Evolutionary conservation across 2,329 filamentous ascomycete genomes (phyloP).

Genomic region (Talaromyces atroroseus): DNA sequence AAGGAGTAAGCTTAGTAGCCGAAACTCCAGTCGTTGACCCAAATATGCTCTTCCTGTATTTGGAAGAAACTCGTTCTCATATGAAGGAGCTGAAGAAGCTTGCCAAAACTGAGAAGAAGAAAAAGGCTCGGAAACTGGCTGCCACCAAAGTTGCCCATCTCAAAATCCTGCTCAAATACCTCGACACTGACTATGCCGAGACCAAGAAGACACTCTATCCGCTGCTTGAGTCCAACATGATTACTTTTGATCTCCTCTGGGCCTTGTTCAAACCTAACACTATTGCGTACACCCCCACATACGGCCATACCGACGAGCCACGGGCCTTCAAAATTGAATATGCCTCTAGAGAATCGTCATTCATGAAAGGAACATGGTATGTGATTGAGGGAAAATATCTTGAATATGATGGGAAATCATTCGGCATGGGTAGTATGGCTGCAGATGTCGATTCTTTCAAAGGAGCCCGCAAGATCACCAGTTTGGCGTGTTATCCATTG

Average conservation of each 20-base stretch:
- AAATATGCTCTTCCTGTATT: slow-evolving; percentile 67
- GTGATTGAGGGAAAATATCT: slow-evolving; percentile 69
- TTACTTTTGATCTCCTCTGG: slow-evolving; percentile 86
- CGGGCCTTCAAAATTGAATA: slow-evolving; percentile 77
- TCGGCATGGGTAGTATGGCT: slow-evolving; percentile 67
- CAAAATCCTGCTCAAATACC: slow-evolving; percentile 67
- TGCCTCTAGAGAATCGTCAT: slow-evolving; percentile 62
- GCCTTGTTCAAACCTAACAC: slow-evolving; percentile 84
- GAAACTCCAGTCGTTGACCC: slow-evolving; percentile 69
- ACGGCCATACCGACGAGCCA: slow-evolving; percentile 69
- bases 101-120: slow-evolving; percentile 53
- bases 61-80: slow-evolving; percentile 66
- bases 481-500: slow-evolving; percentile 69
- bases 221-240: slow-evolving; percentile 72
- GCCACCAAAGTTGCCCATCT: slow-evolving; percentile 45
- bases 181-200: slow-evolving; percentile 75
- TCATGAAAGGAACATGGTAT: slow-evolving; percentile 71
- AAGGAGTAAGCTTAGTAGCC: slow-evolving; percentile 72
- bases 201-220: slow-evolving; percentile 76
- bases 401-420: slow-evolving; percentile 82
- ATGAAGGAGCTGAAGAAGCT: slow-evolving; percentile 61
- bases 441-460: slow-evolving; percentile 70
- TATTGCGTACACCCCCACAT: slow-evolving; percentile 70
- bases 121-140: slow-evolving; percentile 34
- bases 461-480: slow-evolving; percentile 76